Base-by-base conservation (phyloP, 352 stramenopile species). In the Globisporangium rhizosaccharum region DNA sequence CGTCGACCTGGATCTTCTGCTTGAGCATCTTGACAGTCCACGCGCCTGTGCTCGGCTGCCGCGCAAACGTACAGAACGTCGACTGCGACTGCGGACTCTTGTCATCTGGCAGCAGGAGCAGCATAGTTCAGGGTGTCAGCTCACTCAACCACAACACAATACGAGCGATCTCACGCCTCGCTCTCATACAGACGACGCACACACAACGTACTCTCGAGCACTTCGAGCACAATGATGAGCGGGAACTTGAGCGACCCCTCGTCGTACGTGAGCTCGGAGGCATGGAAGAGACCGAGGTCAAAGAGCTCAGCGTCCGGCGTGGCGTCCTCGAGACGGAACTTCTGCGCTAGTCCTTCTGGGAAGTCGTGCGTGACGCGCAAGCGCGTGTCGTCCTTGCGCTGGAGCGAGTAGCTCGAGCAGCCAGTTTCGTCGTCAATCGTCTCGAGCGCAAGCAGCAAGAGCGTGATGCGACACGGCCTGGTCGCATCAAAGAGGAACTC, bases 11-110 rank as follows among this genome's bases (percentile, higher is more conserved):
- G 39, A 92, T 82, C 63, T 94, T 94, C 54, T 94, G 85, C 61
- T 94, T 94, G 60, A 94, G 68, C 60, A 92, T 73, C 63, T 90
- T 90, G 65, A 90, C 59, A 28, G 73, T 63, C 72, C 75, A 90
- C 14, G 62, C 53, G 28, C 68, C 67, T 15, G 63, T 70, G 25
- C 63, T 71, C 25, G 66, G 57, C 62, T 75, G 75, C 63, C 75
- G 78, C 11, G 69, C 56, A 53, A 94, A 90, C 25, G 79, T 88
- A 53, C 74, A 81, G 53, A 94, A 94, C 9, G 82, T 94, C 23
- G 85, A 72, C 53, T 94, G 84, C 25, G 84, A 92, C 54, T 94
- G 82, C 18, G 79, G 71, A 41, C 57, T 64, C 57, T 73, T 70
- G 17, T 44, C 66, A 17, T n/a, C 18, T 65, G 15, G 33, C 33